phyloP scores from a whole-genome alignment of 306 rosid species.

The Quercus alba region DNA sequence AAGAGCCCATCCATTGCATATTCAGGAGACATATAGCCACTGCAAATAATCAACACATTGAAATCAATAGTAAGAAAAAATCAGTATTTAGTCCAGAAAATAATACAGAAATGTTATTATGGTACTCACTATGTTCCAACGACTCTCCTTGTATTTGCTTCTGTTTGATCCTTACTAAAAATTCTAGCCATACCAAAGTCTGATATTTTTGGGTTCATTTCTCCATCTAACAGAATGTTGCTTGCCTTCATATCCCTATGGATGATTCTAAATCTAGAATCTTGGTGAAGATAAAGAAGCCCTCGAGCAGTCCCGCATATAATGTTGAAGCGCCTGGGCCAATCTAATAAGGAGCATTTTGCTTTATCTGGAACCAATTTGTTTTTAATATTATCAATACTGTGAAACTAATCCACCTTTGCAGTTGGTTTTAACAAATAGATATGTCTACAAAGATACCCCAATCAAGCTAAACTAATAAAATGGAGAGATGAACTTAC shows the following conservation, averaged over 20 bases:
- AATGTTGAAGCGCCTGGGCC: slow-evolving; percentile 58
- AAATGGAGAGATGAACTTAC: slow-evolving; percentile 33
- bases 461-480: not conserved
- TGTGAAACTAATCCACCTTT: not conserved
- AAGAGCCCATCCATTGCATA: slow-evolving; percentile 75
- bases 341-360: slow-evolving; percentile 29
- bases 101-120: not conserved
- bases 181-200: slow-evolving; percentile 87
- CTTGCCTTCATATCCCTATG: slow-evolving; percentile 85
- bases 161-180: slow-evolving; percentile 48
- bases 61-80: not conserved
- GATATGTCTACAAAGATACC: not conserved
- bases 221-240: slow-evolving; percentile 60
- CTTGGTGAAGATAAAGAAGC: slow-evolving; percentile 75
- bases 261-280: slow-evolving; percentile 68
- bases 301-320: slow-evolving; percentile 74
- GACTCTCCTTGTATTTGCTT: slow-evolving; percentile 63
- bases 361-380: slow-evolving; percentile 32
- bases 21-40: slow-evolving; percentile 84
- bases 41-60: slow-evolving; percentile 13
- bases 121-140: slow-evolving; percentile 82
- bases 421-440: too few relatives aligned
- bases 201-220: slow-evolving; percentile 68
- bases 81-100: not conserved
- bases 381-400: not conserved